These are phyloP conservation scores for Glycine soja DNA, from an alignment of 306 rosid genomes.

Conservation along the genomic window DNA sequence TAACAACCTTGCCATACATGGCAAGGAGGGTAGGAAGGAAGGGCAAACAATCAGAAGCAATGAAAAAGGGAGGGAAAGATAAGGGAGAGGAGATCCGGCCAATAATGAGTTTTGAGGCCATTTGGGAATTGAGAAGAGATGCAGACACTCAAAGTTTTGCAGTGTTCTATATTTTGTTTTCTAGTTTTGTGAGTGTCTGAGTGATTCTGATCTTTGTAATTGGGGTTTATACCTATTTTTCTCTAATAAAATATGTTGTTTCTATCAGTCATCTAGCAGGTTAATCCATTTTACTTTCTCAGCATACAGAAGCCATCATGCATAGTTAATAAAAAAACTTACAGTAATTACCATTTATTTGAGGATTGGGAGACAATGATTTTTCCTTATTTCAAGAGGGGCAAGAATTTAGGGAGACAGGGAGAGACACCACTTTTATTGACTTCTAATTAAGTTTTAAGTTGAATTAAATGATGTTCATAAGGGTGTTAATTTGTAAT, in stretches of 20 bases:
- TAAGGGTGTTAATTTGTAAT: slow-evolving; percentile 21
- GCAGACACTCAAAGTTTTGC: not conserved
- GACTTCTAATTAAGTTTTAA: not conserved
- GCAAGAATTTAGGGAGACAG: not conserved
- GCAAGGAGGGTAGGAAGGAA: not conserved
- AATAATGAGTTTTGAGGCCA: not conserved
- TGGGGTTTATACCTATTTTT: not conserved
- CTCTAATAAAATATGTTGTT: not conserved
- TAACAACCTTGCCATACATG: not conserved
- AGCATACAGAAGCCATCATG: not conserved
- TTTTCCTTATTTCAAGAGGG: not conserved
- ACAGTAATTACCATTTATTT: not conserved
- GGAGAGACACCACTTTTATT: not conserved
- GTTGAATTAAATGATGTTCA: slow-evolving; percentile 11
- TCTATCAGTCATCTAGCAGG: not conserved
- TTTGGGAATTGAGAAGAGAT: not conserved
- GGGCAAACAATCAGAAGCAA: not conserved
- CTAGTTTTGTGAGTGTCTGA: not conserved
- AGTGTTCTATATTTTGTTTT: not conserved
- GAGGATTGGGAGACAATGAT: slow-evolving; percentile 4
- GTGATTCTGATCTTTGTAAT: not conserved
- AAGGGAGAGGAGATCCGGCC: not conserved
- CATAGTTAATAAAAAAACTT: not conserved
- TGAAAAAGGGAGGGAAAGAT: not conserved
- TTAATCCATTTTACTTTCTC: not conserved